Evolutionary conservation across 768 basidiomycete species (phyloP).

Genomic region (Clitopilus passeckerianus): DNA sequence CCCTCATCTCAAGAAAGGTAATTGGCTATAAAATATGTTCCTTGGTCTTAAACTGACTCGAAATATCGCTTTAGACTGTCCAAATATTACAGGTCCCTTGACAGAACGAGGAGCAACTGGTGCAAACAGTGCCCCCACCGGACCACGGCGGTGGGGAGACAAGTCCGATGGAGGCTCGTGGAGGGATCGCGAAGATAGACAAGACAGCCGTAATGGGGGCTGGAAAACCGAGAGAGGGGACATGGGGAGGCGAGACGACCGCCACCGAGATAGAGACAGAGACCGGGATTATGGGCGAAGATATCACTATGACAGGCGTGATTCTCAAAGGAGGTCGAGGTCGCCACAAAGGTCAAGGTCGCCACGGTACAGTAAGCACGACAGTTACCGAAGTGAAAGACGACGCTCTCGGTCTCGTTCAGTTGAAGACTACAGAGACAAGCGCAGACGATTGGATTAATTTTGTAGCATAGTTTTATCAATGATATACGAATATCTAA

Average conservation of each 20-base stretch:
- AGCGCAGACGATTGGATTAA: conserved; percentile 56
- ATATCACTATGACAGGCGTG: conserved; percentile 20
- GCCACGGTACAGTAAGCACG: conserved; percentile 12
- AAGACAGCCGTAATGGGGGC: conserved; percentile 16
- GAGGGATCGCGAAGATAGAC: conserved; percentile 20
- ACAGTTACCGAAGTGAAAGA: conserved; percentile 18
- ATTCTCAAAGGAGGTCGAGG: conserved; percentile 19
- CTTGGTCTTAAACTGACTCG: no score
- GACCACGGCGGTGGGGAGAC: conserved; percentile 27
- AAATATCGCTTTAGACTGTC: conserved; percentile 33
- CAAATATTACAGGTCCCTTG: conserved; percentile 40
- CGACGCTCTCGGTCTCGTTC: conserved; percentile 28
- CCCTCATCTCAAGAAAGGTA: conserved; percentile 89
- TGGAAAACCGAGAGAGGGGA: conserved; percentile 19
- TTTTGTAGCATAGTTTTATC: background rate
- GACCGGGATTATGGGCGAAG: conserved; percentile 18
- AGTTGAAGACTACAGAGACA: conserved; percentile 32
- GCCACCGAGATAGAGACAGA: conserved; percentile 7
- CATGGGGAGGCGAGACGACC: conserved; percentile 10
- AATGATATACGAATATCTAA: background rate
- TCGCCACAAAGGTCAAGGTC: conserved; percentile 17
- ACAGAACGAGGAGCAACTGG: conserved; percentile 26
- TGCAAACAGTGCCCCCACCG: conserved; percentile 25
- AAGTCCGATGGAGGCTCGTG: conserved; percentile 26
- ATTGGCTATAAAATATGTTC: background rate